phyloP scores from a whole-genome alignment of 352 stramenopile genomes.

The Globisporangium nagaii region DNA sequence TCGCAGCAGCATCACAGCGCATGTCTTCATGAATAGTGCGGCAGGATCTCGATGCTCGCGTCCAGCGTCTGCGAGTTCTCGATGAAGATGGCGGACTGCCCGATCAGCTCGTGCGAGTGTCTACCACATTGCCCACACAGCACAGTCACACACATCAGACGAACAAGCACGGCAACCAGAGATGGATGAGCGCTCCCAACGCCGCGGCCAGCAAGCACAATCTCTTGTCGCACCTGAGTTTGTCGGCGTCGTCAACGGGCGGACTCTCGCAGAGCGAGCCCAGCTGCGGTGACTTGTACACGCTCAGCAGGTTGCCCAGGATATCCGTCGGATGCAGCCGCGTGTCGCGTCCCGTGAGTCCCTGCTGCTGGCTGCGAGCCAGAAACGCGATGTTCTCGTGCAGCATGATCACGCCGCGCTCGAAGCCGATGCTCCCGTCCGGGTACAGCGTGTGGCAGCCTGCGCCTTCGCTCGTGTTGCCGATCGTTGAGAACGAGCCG shows the following conservation, averaged over 20 bases:
- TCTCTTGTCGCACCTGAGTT: constrained; percentile 15
- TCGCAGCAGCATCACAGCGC: background rate
- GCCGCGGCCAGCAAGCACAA: background rate
- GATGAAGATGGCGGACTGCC: constrained; percentile 26
- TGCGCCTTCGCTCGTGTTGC: constrained; percentile 66
- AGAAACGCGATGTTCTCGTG: constrained; percentile 73
- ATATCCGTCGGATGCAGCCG: constrained; percentile 46
- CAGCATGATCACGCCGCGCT: constrained; percentile 66
- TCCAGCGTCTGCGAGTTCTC: constrained; percentile 45
- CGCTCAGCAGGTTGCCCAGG: constrained; percentile 57
- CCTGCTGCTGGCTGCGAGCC: constrained; percentile 32
- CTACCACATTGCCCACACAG: background rate
- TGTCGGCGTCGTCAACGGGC: constrained; percentile 2
- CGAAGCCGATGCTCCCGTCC: constrained; percentile 71
- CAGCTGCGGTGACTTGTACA: constrained; percentile 38
- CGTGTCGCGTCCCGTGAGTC: background rate
- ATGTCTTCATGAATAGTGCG: constrained; percentile 44
- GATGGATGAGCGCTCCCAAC: no score
- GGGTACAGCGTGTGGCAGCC: constrained; percentile 83
- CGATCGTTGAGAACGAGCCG: constrained; percentile 85
- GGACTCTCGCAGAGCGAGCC: constrained; percentile 35
- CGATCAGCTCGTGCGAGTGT: constrained; percentile 12
- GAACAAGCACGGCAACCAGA: no score
- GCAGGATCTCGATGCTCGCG: constrained; percentile 54
- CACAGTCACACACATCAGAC: background rate